These are phyloP conservation scores for Kazachstania martiniae DNA, from an alignment of 805 yeast species.

Conservation along the genomic window DNA sequence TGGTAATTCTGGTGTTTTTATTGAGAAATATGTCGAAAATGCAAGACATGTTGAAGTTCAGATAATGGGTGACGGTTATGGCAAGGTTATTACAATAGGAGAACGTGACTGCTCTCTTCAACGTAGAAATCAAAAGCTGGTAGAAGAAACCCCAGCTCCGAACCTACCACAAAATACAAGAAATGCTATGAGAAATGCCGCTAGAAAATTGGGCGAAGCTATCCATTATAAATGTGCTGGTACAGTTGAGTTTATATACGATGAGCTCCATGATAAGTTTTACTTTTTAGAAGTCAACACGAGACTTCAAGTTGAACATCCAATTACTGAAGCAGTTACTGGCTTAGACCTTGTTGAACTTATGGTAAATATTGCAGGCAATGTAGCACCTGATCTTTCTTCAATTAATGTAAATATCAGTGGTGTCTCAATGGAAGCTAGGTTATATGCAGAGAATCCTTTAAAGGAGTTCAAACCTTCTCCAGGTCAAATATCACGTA, in stretches of 20 bases:
- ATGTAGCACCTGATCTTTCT: constrained; percentile 69
- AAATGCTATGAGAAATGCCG: constrained; percentile 62
- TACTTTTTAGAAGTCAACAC: constrained; percentile 95
- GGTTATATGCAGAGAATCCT: constrained; percentile 95
- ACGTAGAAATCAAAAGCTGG: constrained; percentile 91
- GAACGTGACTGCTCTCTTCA: constrained; percentile 97
- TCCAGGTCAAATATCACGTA: constrained; percentile 87
- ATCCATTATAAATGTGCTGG: constrained; percentile 95
- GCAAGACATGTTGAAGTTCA: constrained; percentile 96
- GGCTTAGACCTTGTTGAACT: constrained; percentile 93
- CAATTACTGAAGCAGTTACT: constrained; percentile 90
- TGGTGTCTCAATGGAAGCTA: constrained; percentile 95
- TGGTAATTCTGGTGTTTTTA: constrained; percentile 91
- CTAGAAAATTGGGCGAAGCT: constrained; percentile 69
- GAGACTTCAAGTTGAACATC: constrained; percentile 95
- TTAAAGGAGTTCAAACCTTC: constrained; percentile 91
- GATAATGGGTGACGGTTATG: constrained; percentile 91
- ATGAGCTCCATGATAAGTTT: constrained; percentile 74
- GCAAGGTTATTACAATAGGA: constrained; percentile 87
- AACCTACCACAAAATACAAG: constrained; percentile 76
- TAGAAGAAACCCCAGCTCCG: constrained; percentile 98
- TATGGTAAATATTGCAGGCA: constrained; percentile 92
- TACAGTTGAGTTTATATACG: constrained; percentile 92
- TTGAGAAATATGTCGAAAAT: constrained; percentile 88
- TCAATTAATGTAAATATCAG: constrained; percentile 43